Evolutionary conservation across 306 rosid genomes (phyloP), one percentile per base, ranked within the genome.

Genomic region (Mimosa bimucronata): DNA sequence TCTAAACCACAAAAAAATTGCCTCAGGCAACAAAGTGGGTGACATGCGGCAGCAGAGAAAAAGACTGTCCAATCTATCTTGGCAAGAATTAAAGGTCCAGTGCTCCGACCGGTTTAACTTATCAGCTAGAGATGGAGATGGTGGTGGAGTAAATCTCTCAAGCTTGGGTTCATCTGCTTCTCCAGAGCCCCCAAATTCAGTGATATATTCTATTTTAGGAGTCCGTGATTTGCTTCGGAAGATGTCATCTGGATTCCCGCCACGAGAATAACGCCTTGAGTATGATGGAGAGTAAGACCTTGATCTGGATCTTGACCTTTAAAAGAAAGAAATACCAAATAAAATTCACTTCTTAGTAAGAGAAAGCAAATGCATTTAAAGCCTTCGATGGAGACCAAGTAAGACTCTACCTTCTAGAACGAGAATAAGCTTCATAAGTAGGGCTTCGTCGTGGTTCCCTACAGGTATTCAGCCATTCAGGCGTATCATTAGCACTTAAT

Each of bases 91-190:
- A 95, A 95, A 88, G 99, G 94, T 90, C 91, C 87, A 92, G 98
- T 95, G 98, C 98, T 91, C 98, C 98, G 97, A 95, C 99, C 99
- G 98, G 93, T 86, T 95, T 81, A 93, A 85, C 84, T 73, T 69
- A 88, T 93, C 97, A 82, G 92, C 89, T 77, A 85, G 98, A 71
- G 97, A 88, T 77, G 90, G 88, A 85, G 99, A 93, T 48, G 87
- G 83, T 38, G 99, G 98, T 80, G 97, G 98, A 87, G 99, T 93
- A 83, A 90, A 83, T 85, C 92, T 91, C 85, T 87, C 92, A 65
- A 79, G 90, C 89, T 85, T 90, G 57, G 89, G 84, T 73, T 78
- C 92, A 80, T 83, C 92, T 78, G 88, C 87, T 52, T 83, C 90
- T 67, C 89, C 92, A 61, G 94, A 81, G 85, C 96, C 88, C 86